Evolutionary conservation across 1,284 basidiomycete species (phyloP).

Genomic region (Pseudozyma thailandica): DNA sequence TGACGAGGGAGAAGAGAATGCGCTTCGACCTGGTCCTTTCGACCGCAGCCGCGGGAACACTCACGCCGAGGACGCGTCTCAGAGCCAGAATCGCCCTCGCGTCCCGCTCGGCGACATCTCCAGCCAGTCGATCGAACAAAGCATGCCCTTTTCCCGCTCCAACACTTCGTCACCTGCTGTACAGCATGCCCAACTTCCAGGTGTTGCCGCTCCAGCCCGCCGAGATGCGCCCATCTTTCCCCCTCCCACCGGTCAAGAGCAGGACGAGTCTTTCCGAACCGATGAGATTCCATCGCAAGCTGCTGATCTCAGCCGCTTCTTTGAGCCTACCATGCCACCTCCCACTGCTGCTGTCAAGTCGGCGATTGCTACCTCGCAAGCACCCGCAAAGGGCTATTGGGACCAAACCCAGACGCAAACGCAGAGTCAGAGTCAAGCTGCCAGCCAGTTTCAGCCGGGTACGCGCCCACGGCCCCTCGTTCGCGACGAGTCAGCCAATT

Average conservation of each 20-base stretch:
- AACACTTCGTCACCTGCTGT: slow-evolving; percentile 33
- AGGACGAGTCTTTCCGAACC: slow-evolving; percentile 48
- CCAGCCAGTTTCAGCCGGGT: slow-evolving; percentile 15
- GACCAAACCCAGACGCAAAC: slow-evolving; percentile 29
- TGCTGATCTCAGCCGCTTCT: slow-evolving; percentile 54
- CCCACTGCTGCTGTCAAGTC: slow-evolving; percentile 10
- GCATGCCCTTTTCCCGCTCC: slow-evolving; percentile 29
- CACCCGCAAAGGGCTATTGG: slow-evolving; percentile 30
- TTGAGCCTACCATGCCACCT: slow-evolving; percentile 46
- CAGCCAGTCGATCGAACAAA: slow-evolving; percentile 39
- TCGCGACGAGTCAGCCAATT: slow-evolving; percentile 40
- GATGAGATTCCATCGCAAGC: slow-evolving; percentile 46
- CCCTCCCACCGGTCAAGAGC: slow-evolving; percentile 15
- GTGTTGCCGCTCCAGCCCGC: slow-evolving; percentile 1
- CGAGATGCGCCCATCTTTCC: slow-evolving; percentile 27
- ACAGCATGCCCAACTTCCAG: slow-evolving; percentile 16
- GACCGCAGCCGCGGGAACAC: slow-evolving; percentile 11
- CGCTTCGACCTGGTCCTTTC: slow-evolving; percentile 39
- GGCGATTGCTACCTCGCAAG: slow-evolving; percentile 1
- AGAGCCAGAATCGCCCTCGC: slow-evolving; percentile 16
- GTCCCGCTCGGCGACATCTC: slow-evolving; percentile 44
- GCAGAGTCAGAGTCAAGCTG: slow-evolving; percentile 26
- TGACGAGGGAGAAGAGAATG: slow-evolving; percentile 17
- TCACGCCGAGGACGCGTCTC: slow-evolving; percentile 1
- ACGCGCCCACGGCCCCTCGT: slow-evolving; percentile 15